Conservation (phyloP, 2,329 filamentous ascomycete genomes). For the Pseudocercospora crystallina region DNA sequence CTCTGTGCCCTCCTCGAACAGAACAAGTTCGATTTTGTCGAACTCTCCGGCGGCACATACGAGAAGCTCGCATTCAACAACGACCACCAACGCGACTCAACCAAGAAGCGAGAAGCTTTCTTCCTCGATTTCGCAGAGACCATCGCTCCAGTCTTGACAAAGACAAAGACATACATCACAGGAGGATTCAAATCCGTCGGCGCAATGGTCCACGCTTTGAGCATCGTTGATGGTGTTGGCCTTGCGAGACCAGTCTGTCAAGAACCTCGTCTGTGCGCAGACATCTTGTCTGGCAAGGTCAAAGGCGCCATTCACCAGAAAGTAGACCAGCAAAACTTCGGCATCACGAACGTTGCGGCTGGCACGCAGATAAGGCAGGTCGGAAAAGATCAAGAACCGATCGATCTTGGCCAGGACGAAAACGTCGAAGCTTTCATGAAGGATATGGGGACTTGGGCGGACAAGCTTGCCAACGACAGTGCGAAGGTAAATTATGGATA, state of each 20-base stretch:
- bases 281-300: conserved; percentile 49
- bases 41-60: conserved; percentile 62
- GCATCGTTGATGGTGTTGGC: conserved; percentile 58
- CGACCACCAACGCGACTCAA: conserved; percentile 54
- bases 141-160: conserved; percentile 49
- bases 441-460: conserved; percentile 48
- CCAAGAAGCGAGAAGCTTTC: conserved; percentile 51
- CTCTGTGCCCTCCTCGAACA: conserved; percentile 42
- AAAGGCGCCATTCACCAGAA: conserved; percentile 49
- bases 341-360: conserved; percentile 46
- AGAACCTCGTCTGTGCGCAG: conserved; percentile 49
- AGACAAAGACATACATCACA: conserved; percentile 60
- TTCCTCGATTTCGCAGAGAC: conserved; percentile 61
- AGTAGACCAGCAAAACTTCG: conserved; percentile 54
- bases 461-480: conserved; percentile 25
- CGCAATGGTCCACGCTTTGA: conserved; percentile 60
- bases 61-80: conserved; percentile 54
- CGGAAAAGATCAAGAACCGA: conserved; percentile 54
- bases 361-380: conserved; percentile 55
- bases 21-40: conserved; percentile 57
- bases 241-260: conserved; percentile 56
- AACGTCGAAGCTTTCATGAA: conserved; percentile 51
- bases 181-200: conserved; percentile 57
- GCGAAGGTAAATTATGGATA: conserved; percentile 24
- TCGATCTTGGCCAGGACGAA: conserved; percentile 51